These are phyloP conservation scores for Diaporthe velutina DNA, from an alignment of 2,329 filamentous ascomycete species.

Conservation along the genomic window DNA sequence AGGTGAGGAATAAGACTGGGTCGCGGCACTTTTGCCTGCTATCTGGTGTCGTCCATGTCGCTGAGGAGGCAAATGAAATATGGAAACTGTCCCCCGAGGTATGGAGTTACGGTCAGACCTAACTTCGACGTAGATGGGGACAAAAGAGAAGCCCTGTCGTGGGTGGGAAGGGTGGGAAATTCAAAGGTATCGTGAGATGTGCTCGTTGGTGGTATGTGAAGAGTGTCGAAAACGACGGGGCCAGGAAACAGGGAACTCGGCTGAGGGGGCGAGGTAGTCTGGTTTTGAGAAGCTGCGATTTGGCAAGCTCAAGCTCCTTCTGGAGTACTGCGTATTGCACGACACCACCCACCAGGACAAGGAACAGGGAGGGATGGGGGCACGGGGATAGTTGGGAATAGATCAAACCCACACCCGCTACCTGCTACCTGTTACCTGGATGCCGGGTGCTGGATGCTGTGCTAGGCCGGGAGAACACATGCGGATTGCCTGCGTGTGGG, in stretches of 20 bases:
- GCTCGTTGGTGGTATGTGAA: background rate
- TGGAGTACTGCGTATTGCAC: constrained; percentile 21
- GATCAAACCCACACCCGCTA: background rate
- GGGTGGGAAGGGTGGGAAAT: background rate
- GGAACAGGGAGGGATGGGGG: constrained; percentile 5
- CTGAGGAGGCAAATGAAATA: background rate
- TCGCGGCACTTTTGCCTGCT: background rate
- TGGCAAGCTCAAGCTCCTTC: constrained; percentile 6
- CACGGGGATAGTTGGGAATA: constrained; percentile 21
- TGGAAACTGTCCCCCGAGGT: background rate
- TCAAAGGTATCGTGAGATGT: background rate
- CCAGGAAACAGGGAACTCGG: background rate
- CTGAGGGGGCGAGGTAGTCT: constrained; percentile 13
- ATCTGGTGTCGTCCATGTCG: constrained; percentile 3
- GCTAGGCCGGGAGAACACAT: constrained; percentile 1
- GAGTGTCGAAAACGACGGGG: background rate
- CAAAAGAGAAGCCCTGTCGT: background rate
- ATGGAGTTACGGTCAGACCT: background rate
- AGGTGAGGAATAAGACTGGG: background rate
- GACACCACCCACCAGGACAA: constrained; percentile 8
- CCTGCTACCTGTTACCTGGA: constrained; percentile 8
- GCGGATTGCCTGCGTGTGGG: background rate
- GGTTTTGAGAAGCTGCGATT: constrained; percentile 18
- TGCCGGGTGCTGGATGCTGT: background rate
- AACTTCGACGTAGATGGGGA: background rate